phyloP scores from a whole-genome alignment of 495 filamentous ascomycete species.

The Podospora appendiculata region DNA sequence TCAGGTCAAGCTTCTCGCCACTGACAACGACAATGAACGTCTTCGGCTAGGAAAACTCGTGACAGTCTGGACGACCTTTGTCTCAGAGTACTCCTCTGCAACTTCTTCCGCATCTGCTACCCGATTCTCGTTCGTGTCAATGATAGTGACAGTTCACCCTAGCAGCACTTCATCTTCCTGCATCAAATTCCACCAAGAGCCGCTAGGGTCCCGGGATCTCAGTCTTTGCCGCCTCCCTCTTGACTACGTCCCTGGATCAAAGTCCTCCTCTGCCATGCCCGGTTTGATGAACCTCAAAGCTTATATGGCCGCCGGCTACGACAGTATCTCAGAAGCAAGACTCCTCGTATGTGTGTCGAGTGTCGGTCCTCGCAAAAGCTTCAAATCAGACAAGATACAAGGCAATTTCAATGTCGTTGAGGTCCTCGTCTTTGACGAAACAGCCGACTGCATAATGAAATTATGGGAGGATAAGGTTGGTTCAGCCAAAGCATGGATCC shows the following conservation, averaged over 20 bases:
- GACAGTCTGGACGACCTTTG: constrained; percentile 34
- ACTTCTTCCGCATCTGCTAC: background rate
- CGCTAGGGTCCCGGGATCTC: constrained; percentile 23
- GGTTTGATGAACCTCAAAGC: constrained; percentile 48
- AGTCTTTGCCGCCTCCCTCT: constrained; percentile 39
- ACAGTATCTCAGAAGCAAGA: constrained; percentile 23
- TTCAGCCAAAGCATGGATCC: constrained; percentile 43
- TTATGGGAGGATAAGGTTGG: constrained; percentile 44
- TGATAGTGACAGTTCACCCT: constrained; percentile 17
- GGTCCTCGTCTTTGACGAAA: constrained; percentile 54
- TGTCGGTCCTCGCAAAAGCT: constrained; percentile 42
- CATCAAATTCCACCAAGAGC: constrained; percentile 43
- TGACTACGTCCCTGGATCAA: constrained; percentile 22
- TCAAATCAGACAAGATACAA: constrained; percentile 39
- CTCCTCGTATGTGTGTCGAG: constrained; percentile 51
- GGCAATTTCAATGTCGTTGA: constrained; percentile 36
- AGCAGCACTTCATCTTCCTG: constrained; percentile 25
- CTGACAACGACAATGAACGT: constrained; percentile 18
- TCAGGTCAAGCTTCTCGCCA: constrained; percentile 38
- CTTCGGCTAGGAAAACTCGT: constrained; percentile 33
- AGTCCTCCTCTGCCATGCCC: constrained; percentile 22
- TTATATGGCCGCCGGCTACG: constrained; percentile 43
- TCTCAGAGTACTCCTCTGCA: constrained; percentile 14
- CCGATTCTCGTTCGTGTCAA: constrained; percentile 5
- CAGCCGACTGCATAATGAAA: constrained; percentile 41